A percentile compares a stretch with the other conserved stretches of the same genome.
These are phyloP conservation scores for Spirogloea muscicola DNA, from an alignment of 139 green algal genomes.

Conservation along the genomic window DNA sequence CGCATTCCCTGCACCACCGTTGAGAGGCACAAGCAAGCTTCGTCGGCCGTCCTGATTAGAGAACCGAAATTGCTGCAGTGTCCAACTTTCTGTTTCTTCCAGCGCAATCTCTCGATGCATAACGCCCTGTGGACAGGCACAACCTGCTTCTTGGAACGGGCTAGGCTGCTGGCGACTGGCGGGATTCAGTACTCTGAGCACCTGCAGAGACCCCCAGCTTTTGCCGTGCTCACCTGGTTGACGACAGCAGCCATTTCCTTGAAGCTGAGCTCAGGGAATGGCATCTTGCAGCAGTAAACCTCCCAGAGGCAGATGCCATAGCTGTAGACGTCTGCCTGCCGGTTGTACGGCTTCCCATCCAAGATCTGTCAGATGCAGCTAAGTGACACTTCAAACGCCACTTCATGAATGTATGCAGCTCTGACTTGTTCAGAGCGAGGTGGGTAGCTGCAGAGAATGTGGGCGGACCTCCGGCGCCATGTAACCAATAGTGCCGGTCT, in stretches of 20 bases:
- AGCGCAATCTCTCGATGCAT: neutral
- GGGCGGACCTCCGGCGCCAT: constrained; percentile 43
- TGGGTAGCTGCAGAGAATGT: too few species aligned
- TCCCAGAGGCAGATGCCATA: constrained; percentile 45
- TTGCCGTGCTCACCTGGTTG: constrained; percentile 15
- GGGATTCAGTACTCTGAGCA: too few species aligned
- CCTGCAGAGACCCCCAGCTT: neutral
- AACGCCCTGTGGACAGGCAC: neutral
- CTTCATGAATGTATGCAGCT: too few species aligned
- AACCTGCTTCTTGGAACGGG: neutral
- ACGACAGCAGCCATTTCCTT: constrained; percentile 4
- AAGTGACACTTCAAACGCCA: too few species aligned
- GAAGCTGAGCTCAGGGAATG: constrained; percentile 14
- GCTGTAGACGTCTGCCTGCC: constrained; percentile 41
- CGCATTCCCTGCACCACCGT: constrained; percentile 10
- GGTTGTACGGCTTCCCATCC: constrained; percentile 22
- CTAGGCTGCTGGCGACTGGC: too few species aligned
- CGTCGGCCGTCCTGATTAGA: neutral
- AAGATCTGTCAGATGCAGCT: neutral
- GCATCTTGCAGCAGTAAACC: constrained; percentile 27
- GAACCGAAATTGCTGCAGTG: neutral
- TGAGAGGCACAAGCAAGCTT: neutral
- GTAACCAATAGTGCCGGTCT: constrained; percentile 30
- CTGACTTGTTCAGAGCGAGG: too few species aligned
- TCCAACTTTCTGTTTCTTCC: neutral